Conservation (phyloP, 106 monocot species). For the Acanthochlamys bracteata region DNA sequence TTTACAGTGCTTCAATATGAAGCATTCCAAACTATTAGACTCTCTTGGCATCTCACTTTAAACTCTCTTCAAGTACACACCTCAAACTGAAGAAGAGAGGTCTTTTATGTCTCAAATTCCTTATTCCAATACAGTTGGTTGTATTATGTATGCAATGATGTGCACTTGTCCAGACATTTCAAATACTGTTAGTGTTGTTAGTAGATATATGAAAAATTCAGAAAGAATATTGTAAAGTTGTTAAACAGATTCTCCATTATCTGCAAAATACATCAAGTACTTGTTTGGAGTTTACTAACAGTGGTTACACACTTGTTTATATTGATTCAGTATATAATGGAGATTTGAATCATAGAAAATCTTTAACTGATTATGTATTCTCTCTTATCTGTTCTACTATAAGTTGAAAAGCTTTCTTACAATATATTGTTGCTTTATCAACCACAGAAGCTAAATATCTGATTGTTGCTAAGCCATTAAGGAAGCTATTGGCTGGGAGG, state of each 20-base stretch:
- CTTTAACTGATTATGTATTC: slow-evolving; percentile 9
- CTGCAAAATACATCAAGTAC: neutral
- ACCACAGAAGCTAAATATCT: slow-evolving; percentile 6
- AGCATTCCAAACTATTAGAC: neutral
- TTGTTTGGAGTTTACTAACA: neutral
- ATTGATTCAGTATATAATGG: slow-evolving; percentile 6
- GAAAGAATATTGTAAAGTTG: slow-evolving; percentile 8
- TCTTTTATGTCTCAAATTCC: neutral
- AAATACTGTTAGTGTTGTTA: slow-evolving; percentile 5
- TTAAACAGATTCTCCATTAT: slow-evolving; percentile 3
- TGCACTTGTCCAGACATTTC: slow-evolving; percentile 4
- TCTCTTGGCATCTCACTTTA: neutral
- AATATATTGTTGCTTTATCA: neutral
- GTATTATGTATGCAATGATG: neutral
- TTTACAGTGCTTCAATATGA: neutral
- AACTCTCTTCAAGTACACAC: neutral
- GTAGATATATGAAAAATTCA: slow-evolving; percentile 7
- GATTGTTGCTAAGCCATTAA: slow-evolving; percentile 1
- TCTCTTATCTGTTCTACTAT: neutral
- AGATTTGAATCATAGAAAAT: slow-evolving; percentile 3
- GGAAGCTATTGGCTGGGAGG: slow-evolving; percentile 15
- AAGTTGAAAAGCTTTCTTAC: slow-evolving; percentile 6
- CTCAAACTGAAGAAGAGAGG: neutral
- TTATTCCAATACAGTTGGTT: neutral
- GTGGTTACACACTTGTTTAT: neutral